phyloP scores from a whole-genome alignment of 2,329 filamentous ascomycete species.

The Nectriaceae sp. region DNA sequence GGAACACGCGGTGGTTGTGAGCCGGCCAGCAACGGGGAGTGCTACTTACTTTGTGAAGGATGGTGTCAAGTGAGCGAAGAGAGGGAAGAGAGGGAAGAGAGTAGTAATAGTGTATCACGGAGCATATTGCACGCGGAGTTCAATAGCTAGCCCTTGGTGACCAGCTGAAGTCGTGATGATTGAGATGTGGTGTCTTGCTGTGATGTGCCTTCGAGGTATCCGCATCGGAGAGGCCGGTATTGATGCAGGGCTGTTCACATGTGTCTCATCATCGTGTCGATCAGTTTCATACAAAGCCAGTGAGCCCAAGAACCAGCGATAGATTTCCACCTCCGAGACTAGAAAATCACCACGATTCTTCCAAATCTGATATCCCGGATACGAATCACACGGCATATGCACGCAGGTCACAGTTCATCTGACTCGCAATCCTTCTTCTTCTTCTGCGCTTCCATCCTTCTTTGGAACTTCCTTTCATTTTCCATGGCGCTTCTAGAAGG shows the following conservation, averaged over 20 bases:
- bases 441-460: background rate
- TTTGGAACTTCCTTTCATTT: too few species aligned
- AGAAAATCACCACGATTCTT: too few species aligned
- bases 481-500: background rate
- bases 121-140: too few species aligned
- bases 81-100: background rate
- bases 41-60: conserved; percentile 49
- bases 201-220: background rate
- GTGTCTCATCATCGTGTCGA: too few species aligned
- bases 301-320: too few species aligned
- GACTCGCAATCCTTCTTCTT: too few species aligned
- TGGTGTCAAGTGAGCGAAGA: conserved; percentile 16
- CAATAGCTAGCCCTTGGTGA: background rate
- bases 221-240: background rate
- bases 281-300: too few species aligned
- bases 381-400: background rate
- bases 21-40: conserved; percentile 78
- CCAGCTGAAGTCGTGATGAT: background rate
- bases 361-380: background rate
- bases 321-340: too few species aligned
- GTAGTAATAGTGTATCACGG: background rate
- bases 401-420: background rate
- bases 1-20: conserved; percentile 81
- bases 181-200: background rate
- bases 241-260: too few species aligned